phyloP scores from a whole-genome alignment of 768 basidiomycete species.

The Gymnopilus junonius region DNA sequence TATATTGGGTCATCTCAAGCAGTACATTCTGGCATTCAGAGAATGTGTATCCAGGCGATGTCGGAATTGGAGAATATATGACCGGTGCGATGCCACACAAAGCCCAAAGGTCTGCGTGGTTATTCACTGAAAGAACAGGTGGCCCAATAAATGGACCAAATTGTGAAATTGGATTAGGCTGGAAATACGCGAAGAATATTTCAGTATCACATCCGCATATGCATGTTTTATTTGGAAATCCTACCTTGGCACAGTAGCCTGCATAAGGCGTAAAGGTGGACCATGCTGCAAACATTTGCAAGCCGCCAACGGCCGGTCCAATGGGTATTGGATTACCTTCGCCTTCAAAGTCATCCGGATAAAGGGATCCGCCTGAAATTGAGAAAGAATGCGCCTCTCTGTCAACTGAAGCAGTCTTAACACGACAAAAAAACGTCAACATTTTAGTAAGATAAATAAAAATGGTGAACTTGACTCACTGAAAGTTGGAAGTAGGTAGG shows the following conservation, averaged over 20 bases:
- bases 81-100: background rate
- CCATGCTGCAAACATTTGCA: background rate
- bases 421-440: background rate
- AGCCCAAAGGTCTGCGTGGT: background rate
- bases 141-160: constrained; percentile 6
- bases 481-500: constrained; percentile 1
- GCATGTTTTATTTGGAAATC: no score
- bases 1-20: background rate
- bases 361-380: background rate
- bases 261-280: background rate
- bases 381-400: background rate
- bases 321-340: constrained; percentile 6
- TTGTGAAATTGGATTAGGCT: background rate
- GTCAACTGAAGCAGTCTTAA: background rate
- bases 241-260: background rate
- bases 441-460: background rate
- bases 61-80: background rate
- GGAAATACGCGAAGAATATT: background rate
- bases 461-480: background rate
- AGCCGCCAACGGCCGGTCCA: background rate
- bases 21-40: background rate
- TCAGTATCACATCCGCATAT: no score
- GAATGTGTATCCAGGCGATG: background rate
- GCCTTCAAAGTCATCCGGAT: constrained; percentile 4
- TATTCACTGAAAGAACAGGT: background rate